A percentile compares a stretch with the other conserved stretches of the same genome.
Evolutionary conservation across 306 rosid genomes (phyloP).

Genomic region (Casuarina equisetifolia): DNA sequence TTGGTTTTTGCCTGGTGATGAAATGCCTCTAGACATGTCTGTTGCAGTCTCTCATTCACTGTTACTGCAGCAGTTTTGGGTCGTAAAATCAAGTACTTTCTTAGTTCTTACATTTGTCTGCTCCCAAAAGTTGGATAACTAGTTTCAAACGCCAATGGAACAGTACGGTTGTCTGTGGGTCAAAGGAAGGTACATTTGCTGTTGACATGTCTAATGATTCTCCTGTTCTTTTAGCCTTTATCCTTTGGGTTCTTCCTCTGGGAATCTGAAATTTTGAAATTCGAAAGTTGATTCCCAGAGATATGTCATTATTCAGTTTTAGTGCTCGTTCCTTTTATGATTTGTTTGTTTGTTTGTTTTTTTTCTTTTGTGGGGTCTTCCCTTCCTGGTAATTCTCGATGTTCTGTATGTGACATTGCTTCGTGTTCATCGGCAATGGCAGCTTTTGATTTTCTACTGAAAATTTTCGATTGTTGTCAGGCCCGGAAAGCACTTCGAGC

Average conservation of each 20-base stretch:
- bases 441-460: not conserved
- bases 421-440: not conserved
- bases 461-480: slow-evolving; percentile 33
- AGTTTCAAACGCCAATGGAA: slow-evolving; percentile 46
- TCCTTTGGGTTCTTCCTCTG: not conserved
- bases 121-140: slow-evolving; percentile 33
- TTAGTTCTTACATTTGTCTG: slow-evolving; percentile 51
- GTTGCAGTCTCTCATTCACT: not conserved
- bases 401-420: slow-evolving; percentile 3
- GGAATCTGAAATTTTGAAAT: slow-evolving; percentile 17
- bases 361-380: not conserved
- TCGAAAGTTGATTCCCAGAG: slow-evolving; percentile 1
- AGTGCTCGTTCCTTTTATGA: not conserved
- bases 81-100: slow-evolving; percentile 25
- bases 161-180: slow-evolving; percentile 32
- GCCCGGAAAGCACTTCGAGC: slow-evolving; percentile 92
- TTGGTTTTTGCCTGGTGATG: slow-evolving; percentile 11
- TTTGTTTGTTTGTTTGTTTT: not conserved
- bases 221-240: slow-evolving; percentile 2
- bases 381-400: not conserved
- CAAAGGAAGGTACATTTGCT: slow-evolving; percentile 32
- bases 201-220: slow-evolving; percentile 21
- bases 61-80: no score
- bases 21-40: slow-evolving; percentile 9
- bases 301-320: not conserved